Evolutionary conservation across 2,329 filamentous ascomycete genomes (phyloP), one percentile per base, ranked within the genome.

Genomic region (Paracamarosporium sp.): DNA sequence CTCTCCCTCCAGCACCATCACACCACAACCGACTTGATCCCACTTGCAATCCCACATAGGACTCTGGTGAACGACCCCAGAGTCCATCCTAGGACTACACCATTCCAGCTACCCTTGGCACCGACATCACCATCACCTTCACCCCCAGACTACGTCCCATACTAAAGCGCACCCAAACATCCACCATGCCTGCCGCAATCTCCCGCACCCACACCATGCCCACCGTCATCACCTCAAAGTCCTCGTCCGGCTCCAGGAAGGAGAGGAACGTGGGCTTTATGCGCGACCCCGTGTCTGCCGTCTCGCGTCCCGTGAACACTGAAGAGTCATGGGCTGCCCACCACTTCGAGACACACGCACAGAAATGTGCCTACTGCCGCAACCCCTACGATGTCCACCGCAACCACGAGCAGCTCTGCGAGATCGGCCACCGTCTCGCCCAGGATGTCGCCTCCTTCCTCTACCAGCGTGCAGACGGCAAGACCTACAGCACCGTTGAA

Each of bases 341-440:
- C 71, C 69, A 81, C 73, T 82, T 81, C 57, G 80, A 82, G 64
- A 73, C 69, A 57, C 81, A 83, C 69, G 79, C 79, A 33, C 74
- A 75, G 48, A 74, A 73, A 59, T 83, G 81, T 69, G 67, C 62
- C 43, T 70, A 74, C 57, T 83, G 81, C 76, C 69, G 72, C 63
- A 70, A 80, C 62, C 79, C 81, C 2, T 78, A 79, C 60, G 71
- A 78, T 31, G 78, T 78, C 55, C 74, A 78, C 73, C 73, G 69
- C 36, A 60, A 67, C 56, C 75, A 73, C 61, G 66, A 72, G 20
- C 73, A 75, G 56, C 77, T 83, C 17, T 83, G 81, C 63, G 73
- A 78, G 17, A 63, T 65, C 22, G 81, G 81, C 47, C 77, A 79
- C 61, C 63, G 68, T 35, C 71, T 82, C n/a, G 79, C 79, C 25